These are phyloP conservation scores for Termitomyces titanicus DNA, from an alignment of 768 basidiomycete species.

Conservation along the genomic window DNA sequence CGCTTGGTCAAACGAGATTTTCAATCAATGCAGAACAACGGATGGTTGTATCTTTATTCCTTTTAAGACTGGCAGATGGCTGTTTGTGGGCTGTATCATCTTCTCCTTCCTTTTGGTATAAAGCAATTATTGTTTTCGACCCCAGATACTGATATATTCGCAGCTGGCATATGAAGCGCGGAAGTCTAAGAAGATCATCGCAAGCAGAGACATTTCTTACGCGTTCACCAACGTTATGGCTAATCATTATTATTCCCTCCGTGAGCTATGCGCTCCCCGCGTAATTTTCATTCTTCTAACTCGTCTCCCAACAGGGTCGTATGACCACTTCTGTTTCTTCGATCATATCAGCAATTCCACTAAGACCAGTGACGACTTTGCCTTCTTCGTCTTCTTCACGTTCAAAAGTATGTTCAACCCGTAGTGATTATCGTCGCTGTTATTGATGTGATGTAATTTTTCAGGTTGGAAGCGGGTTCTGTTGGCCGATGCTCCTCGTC, in stretches of 20 bases:
- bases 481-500: slow-evolving; percentile 93
- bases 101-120: slow-evolving; percentile 93
- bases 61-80: slow-evolving; percentile 89
- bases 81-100: slow-evolving; percentile 97
- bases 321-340: slow-evolving; percentile 98
- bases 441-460: not conserved
- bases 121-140: slow-evolving; percentile 7
- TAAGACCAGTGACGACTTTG: slow-evolving; percentile 95
- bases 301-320: slow-evolving; percentile 58
- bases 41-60: slow-evolving; percentile 81
- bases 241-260: slow-evolving; percentile 93
- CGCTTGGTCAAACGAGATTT: slow-evolving; percentile 90
- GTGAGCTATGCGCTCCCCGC: slow-evolving; percentile 43
- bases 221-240: slow-evolving; percentile 98
- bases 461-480: slow-evolving; percentile 85
- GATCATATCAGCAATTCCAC: slow-evolving; percentile 94
- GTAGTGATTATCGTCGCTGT: not conserved
- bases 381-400: slow-evolving; percentile 98
- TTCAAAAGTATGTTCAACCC: slow-evolving; percentile 79
- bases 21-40: slow-evolving; percentile 61
- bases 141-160: slow-evolving; percentile 2
- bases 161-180: slow-evolving; percentile 89
- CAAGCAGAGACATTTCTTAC: slow-evolving; percentile 94
- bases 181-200: slow-evolving; percentile 92
- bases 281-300: slow-evolving; percentile 1